A percentile compares a stretch with the other conserved stretches of the same genome.
Evolutionary conservation across 208 protist genomes (phyloP).

Genomic region (Willaertia magna): DNA sequence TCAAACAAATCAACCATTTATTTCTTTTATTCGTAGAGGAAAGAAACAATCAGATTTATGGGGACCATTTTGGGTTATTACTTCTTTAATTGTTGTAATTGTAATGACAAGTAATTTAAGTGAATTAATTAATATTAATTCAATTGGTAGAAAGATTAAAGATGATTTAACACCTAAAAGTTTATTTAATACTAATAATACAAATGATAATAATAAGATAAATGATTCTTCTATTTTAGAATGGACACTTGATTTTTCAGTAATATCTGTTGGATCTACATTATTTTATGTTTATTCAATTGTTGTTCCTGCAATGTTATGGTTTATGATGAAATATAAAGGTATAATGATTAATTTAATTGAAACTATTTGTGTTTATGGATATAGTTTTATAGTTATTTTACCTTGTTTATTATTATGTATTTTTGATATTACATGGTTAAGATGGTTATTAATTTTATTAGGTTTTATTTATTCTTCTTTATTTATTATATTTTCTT

Average conservation of each 20-base stretch:
- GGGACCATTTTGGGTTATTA: slow-evolving; percentile 4
- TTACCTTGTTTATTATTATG: not conserved
- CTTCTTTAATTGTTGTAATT: not conserved
- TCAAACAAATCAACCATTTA: not conserved
- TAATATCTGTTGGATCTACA: not conserved
- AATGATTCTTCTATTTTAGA: not conserved
- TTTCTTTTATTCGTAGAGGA: not conserved
- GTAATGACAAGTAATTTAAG: not conserved
- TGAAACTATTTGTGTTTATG: not conserved
- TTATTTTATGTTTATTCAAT: not conserved
- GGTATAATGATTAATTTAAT: not conserved
- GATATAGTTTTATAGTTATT: not conserved
- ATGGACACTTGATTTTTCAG: not conserved
- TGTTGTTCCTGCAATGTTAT: not conserved
- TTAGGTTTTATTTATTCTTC: not conserved
- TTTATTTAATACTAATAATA: not conserved
- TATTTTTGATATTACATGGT: not conserved
- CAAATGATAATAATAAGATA: not conserved
- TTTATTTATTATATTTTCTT: not conserved
- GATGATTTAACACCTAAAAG: not conserved
- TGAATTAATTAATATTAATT: not conserved
- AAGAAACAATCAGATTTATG: not conserved
- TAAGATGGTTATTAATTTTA: not conserved
- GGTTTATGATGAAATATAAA: not conserved
- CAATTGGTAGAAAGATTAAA: not conserved